Conservation (phyloP, 805 yeast genomes). For the Yarrowia sp. region DNA sequence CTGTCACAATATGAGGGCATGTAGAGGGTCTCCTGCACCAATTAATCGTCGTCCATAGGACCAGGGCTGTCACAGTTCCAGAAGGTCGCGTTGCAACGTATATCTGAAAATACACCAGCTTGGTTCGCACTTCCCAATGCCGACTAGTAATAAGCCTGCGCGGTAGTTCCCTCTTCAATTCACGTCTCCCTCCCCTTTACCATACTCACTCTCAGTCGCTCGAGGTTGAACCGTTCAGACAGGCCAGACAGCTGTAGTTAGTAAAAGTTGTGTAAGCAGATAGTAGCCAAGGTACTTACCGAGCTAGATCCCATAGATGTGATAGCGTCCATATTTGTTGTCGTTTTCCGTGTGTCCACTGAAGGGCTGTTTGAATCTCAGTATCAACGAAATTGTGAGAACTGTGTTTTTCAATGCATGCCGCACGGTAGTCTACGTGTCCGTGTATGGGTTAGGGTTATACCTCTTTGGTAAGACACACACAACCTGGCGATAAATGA, state of each 20-base stretch:
- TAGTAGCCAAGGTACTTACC: background rate
- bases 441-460: constrained; percentile 22
- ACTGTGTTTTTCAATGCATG: constrained; percentile 7
- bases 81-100: no score
- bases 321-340: constrained; percentile 19
- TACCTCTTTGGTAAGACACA: no score
- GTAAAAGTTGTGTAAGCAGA: background rate
- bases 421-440: constrained; percentile 21
- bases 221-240: constrained; percentile 50
- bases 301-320: constrained; percentile 24
- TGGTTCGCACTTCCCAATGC: background rate
- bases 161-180: background rate
- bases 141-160: background rate
- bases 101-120: no score
- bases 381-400: constrained; percentile 4
- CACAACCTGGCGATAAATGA: no score
- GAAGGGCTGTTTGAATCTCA: background rate
- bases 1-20: no score
- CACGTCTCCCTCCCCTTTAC: constrained; percentile 24
- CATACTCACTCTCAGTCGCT: constrained; percentile 44
- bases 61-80: no score
- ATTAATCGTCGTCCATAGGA: no score
- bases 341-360: background rate
- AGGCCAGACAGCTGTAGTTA: constrained; percentile 37
- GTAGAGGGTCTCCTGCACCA: no score